Conservation (phyloP, 768 basidiomycete species). For the Omphalotus guepiniiformis region DNA sequence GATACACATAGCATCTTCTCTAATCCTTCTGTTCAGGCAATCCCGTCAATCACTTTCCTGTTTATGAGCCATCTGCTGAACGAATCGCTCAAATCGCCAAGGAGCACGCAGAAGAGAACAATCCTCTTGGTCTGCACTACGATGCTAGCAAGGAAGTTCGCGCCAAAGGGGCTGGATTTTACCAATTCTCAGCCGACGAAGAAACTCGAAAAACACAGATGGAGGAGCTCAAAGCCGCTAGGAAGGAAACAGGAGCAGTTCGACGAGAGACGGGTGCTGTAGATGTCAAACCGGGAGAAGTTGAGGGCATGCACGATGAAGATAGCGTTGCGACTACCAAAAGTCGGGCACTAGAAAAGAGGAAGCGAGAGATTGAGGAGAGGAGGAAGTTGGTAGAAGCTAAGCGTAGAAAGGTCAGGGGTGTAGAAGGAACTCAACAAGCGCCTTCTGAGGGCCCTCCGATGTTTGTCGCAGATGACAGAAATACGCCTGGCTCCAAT, state of each 20-base stretch:
- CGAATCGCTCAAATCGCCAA: slow-evolving; percentile 71
- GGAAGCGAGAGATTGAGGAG: slow-evolving; percentile 15
- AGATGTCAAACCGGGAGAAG: slow-evolving; percentile 62
- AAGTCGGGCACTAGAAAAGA: slow-evolving; percentile 44
- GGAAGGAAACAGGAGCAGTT: slow-evolving; percentile 67
- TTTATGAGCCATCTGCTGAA: slow-evolving; percentile 82
- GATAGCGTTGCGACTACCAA: slow-evolving; percentile 23
- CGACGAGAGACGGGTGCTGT: slow-evolving; percentile 58
- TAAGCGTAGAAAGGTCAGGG: slow-evolving; percentile 55
- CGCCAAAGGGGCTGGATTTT: slow-evolving; percentile 86
- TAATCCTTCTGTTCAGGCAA: slow-evolving; percentile 47
- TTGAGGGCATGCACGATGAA: slow-evolving; percentile 66
- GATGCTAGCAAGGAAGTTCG: slow-evolving; percentile 81
- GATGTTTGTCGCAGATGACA: slow-evolving; percentile 1
- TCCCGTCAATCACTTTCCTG: slow-evolving; percentile 82
- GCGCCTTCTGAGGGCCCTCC: slow-evolving; percentile 5
- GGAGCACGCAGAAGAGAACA: slow-evolving; percentile 64
- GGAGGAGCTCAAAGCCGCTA: slow-evolving; percentile 67
- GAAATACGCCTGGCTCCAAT: slow-evolving; percentile 5
- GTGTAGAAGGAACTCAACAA: slow-evolving; percentile 10
- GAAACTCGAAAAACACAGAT: slow-evolving; percentile 73
- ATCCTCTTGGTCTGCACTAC: slow-evolving; percentile 74
- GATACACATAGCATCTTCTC: background rate
- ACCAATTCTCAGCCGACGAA: slow-evolving; percentile 87
- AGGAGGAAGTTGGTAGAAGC: slow-evolving; percentile 52